Evolutionary conservation across 805 yeast genomes (phyloP).

Genomic region (Candida gorgasii): DNA sequence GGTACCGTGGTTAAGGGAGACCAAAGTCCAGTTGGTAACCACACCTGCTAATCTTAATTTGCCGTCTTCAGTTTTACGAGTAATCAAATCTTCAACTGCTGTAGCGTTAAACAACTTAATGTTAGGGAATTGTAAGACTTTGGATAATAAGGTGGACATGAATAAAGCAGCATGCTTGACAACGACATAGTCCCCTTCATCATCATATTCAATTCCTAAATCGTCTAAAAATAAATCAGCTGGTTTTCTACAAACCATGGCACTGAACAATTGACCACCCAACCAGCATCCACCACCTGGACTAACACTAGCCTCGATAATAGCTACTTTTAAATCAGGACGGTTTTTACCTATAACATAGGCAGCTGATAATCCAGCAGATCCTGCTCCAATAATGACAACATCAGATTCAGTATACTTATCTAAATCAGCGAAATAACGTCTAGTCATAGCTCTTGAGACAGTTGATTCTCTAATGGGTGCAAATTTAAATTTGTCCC

Average conservation of each 20-base stretch:
- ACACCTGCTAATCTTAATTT: conserved; percentile 73
- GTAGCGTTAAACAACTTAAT: conserved; percentile 79
- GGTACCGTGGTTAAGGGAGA: conserved; percentile 70
- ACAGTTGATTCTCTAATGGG: conserved; percentile 80
- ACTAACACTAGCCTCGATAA: conserved; percentile 71
- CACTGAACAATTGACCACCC: conserved; percentile 75
- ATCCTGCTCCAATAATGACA: conserved; percentile 77
- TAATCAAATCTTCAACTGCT: conserved; percentile 77
- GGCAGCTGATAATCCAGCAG: conserved; percentile 77
- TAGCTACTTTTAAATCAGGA: conserved; percentile 74
- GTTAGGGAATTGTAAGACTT: conserved; percentile 69
- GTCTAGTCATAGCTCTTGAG: conserved; percentile 75
- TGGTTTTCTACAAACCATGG: conserved; percentile 79
- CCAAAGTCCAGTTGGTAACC: conserved; percentile 82
- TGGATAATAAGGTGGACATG: conserved; percentile 68
- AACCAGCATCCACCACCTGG: conserved; percentile 83
- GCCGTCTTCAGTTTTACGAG: conserved; percentile 56
- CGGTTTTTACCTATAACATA: conserved; percentile 69
- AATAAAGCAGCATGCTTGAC: conserved; percentile 80
- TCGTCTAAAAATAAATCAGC: conserved; percentile 70
- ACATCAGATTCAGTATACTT: conserved; percentile 74
- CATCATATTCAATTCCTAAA: conserved; percentile 66
- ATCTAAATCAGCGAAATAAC: conserved; percentile 73
- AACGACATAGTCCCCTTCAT: conserved; percentile 78
- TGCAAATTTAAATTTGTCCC: conserved; percentile 67